Evolutionary conservation across 352 stramenopile genomes (phyloP), one percentile per base, ranked within the genome.

Genomic region (Lagenidium sp.): DNA sequence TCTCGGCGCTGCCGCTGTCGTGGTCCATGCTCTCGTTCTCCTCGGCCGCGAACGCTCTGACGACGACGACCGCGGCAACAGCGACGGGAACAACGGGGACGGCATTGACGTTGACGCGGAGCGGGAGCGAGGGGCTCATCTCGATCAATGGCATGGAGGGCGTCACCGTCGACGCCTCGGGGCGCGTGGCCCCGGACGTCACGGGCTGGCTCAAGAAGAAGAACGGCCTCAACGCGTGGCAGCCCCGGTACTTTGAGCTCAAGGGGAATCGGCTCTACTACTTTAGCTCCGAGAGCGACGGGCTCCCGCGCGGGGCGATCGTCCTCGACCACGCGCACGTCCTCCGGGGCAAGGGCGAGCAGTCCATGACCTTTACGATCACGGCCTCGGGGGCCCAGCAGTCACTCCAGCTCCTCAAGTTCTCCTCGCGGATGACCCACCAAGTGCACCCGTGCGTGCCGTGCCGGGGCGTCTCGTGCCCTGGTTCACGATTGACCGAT

Each of bases 191-290:
- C 18, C 73, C 73, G 0, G 65, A 83, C 48, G 86, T 85, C 47
- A 84, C 65, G 2, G 75, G 75, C 5, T 88, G 78, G 72, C 67
- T 87, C 15, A 84, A 85, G 53, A 91, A 88, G 55, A 81, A 82
- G 36, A 83, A 70, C 23, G 78, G 78, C n/a, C 48, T 87, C 11
- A 85, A 78, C 29, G 65, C 78, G 21, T 88, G 73, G 78, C 75
- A 91, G 29, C 55, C 65, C 34, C 70, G 78, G 15, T 91, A 82
- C 55, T 91, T 88, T 41, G 78, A 91, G 48, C 65, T 88, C 23
- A 86, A 88, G 38, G 75, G 78, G 22, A 86, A 85, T 35, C 73
- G 75, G 0, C 37, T 91, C 18, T 91, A 84, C 50, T 91, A 87
- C 53, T 90, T 87, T 40, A 62, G 65, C 21, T 80, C 53, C 46